Percentiles rank a stretch among this genome's conserved stretches.
phyloP scores from a whole-genome alignment of 108 stramenopile genomes.

The Nitzschia inconspicua region DNA sequence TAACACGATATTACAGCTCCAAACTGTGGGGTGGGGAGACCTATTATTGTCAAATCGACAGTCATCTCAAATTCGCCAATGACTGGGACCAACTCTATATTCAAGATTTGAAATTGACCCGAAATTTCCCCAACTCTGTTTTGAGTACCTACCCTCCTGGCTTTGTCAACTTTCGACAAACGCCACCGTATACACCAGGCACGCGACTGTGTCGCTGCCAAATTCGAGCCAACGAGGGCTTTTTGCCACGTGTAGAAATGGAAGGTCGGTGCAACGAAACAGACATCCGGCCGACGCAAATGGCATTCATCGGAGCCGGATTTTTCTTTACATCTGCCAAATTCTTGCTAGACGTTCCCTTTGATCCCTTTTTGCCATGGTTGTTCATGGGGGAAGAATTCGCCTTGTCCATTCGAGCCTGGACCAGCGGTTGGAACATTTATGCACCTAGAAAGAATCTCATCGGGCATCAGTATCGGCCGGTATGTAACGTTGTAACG shows the following conservation, averaged over 20 bases:
- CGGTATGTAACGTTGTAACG: too few species aligned
- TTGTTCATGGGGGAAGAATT: slow-evolving; percentile 97
- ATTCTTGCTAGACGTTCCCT: slow-evolving; percentile 72
- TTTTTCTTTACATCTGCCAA: slow-evolving; percentile 83
- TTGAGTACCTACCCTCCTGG: slow-evolving; percentile 79
- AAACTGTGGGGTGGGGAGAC: slow-evolving; percentile 89
- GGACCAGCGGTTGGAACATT: slow-evolving; percentile 88
- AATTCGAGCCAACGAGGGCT: slow-evolving; percentile 63
- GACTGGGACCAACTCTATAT: slow-evolving; percentile 73
- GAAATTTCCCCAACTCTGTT: slow-evolving; percentile 60
- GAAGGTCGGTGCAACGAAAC: slow-evolving; percentile 66
- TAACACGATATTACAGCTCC: slow-evolving; percentile 77
- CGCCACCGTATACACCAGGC: slow-evolving; percentile 1
- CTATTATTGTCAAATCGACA: slow-evolving; percentile 83
- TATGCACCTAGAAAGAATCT: slow-evolving; percentile 85
- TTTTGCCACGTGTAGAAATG: slow-evolving; percentile 55
- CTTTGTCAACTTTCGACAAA: slow-evolving; percentile 11
- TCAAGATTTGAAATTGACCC: slow-evolving; percentile 46
- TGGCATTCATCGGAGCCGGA: slow-evolving; percentile 84
- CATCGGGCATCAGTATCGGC: slow-evolving; percentile 88
- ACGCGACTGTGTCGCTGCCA: slow-evolving; percentile 36
- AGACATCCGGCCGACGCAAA: slow-evolving; percentile 39
- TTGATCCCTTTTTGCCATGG: slow-evolving; percentile 93
- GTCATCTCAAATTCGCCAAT: slow-evolving; percentile 68
- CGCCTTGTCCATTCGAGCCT: slow-evolving; percentile 60